Evolutionary conservation across 257 asterid genomes (phyloP).

Genomic region (Capsicum pubescens): DNA sequence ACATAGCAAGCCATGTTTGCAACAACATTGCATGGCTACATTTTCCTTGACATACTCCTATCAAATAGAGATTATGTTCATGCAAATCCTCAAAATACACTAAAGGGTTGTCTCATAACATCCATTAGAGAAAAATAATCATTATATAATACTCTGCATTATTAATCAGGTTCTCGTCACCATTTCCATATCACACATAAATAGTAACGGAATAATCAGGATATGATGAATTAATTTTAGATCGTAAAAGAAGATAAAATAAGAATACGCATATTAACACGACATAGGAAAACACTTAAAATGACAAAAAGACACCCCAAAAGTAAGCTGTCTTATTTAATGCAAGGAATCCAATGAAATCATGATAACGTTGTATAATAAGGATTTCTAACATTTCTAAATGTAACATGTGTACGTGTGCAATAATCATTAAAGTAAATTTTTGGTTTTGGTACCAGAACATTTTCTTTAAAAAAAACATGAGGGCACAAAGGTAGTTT

Average conservation of each 20-base stretch:
- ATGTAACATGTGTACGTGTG: neutral
- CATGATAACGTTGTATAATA: neutral
- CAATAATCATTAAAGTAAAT: neutral
- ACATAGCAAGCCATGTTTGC: neutral
- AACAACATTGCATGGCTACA: neutral
- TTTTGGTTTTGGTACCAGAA: neutral
- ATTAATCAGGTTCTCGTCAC: constrained; percentile 1
- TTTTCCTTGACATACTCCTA: constrained; percentile 10
- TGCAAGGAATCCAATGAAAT: neutral
- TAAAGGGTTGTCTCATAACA: neutral
- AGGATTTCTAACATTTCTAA: neutral
- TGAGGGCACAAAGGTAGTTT: neutral
- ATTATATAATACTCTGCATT: neutral
- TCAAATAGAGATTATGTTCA: neutral
- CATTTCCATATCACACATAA: neutral
- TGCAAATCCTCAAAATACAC: neutral
- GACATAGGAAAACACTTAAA: neutral
- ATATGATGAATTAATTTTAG: neutral
- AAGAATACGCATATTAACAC: neutral
- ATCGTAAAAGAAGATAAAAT: neutral
- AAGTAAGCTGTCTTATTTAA: neutral
- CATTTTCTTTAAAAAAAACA: neutral
- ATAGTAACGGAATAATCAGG: neutral
- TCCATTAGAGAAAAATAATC: constrained; percentile 9
- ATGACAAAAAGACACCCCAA: neutral